A percentile compares a stretch with the other conserved stretches of the same genome.
Conservation (phyloP, 345 rosid genomes). For the Reutealis trisperma region DNA sequence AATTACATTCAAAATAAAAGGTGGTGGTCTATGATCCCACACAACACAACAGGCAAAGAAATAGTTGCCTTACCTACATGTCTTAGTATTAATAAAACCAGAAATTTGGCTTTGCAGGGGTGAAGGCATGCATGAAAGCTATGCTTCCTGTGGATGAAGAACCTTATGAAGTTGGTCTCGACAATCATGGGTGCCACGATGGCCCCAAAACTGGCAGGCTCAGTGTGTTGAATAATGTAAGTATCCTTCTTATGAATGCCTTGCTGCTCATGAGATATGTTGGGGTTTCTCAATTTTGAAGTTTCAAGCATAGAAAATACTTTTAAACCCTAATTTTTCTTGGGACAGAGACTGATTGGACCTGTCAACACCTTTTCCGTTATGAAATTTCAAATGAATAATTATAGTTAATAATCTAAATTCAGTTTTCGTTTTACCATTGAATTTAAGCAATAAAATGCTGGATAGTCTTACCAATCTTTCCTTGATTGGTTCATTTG, state of each 20-base stretch:
- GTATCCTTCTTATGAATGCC: slow-evolving; percentile 12
- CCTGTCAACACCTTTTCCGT: neutral
- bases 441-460: neutral
- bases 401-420: neutral
- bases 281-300: neutral
- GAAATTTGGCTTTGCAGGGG: slow-evolving; percentile 51
- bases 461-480: neutral
- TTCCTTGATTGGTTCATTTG: slow-evolving; percentile 16
- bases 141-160: slow-evolving; percentile 57
- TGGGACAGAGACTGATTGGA: neutral
- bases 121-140: slow-evolving; percentile 70
- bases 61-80: too few species aligned
- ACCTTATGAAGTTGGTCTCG: slow-evolving; percentile 63
- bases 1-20: too few species aligned
- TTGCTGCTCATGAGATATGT: neutral
- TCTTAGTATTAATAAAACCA: neutral
- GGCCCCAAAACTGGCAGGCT: slow-evolving; percentile 83
- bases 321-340: neutral
- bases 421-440: neutral
- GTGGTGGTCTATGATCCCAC: too few species aligned
- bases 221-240: slow-evolving; percentile 54
- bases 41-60: too few species aligned
- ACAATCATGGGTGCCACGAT: slow-evolving; percentile 64
- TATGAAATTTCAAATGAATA: neutral
- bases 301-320: neutral